Conservation (phyloP, 768 basidiomycete genomes). For the Serendipita vermifera region DNA sequence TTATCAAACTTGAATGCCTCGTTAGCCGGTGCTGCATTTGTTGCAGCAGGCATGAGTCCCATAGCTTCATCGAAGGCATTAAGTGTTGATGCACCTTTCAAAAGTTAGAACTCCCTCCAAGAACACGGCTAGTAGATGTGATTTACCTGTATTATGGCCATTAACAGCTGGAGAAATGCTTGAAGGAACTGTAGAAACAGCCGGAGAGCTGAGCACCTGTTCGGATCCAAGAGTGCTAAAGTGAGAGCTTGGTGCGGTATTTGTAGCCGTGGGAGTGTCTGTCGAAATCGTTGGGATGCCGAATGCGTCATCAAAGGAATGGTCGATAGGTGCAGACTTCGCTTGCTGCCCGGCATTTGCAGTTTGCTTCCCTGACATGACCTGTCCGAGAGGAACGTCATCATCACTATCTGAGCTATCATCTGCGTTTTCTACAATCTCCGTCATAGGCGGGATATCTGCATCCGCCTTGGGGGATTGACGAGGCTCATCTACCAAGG, state of each 20-base stretch:
- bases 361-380: slow-evolving; percentile 16
- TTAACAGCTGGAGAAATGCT: slow-evolving; percentile 14
- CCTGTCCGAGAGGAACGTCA: slow-evolving; percentile 25
- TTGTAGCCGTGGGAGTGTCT: slow-evolving; percentile 15
- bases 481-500: not conserved
- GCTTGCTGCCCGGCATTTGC: slow-evolving; percentile 12
- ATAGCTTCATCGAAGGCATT: slow-evolving; percentile 69
- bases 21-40: slow-evolving; percentile 21
- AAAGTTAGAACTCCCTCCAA: not conserved
- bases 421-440: slow-evolving; percentile 44
- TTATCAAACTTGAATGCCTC: slow-evolving; percentile 50
- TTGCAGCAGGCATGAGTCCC: slow-evolving; percentile 34
- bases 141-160: slow-evolving; percentile 14
- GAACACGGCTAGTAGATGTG: not conserved
- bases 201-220: slow-evolving; percentile 20
- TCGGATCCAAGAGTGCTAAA: slow-evolving; percentile 16
- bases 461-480: not conserved
- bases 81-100: slow-evolving; percentile 21
- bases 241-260: slow-evolving; percentile 20
- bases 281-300: slow-evolving; percentile 23
- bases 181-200: slow-evolving; percentile 18
- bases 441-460: slow-evolving; percentile 20
- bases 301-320: slow-evolving; percentile 48
- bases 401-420: slow-evolving; percentile 42
- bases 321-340: slow-evolving; percentile 13